phyloP scores from a whole-genome alignment of 768 basidiomycete species.

The Cantharellus anzutake region DNA sequence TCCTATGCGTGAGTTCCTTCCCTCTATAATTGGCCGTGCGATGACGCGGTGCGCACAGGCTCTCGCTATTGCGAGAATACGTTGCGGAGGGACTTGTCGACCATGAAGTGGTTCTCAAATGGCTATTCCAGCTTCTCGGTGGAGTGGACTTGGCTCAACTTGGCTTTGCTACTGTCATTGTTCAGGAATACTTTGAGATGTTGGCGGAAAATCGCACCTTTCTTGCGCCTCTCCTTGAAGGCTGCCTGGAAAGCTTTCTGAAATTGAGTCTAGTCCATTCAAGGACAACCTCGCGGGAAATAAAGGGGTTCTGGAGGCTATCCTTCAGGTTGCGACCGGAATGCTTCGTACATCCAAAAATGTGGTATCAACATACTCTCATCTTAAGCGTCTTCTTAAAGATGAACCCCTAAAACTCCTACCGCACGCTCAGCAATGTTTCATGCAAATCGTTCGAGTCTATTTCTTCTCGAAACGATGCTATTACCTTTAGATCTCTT shows the following conservation, averaged over 20 bases:
- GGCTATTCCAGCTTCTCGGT: constrained; percentile 64
- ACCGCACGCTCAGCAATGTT: no score
- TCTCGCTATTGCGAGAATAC: constrained; percentile 53
- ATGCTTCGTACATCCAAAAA: constrained; percentile 50
- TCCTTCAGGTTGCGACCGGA: constrained; percentile 54
- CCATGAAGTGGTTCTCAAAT: constrained; percentile 51
- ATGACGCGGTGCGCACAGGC: constrained; percentile 21
- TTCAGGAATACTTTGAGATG: constrained; percentile 61
- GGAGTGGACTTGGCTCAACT: constrained; percentile 66
- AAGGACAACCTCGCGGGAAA: constrained; percentile 37
- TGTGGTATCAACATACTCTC: constrained; percentile 37
- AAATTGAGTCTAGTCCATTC: constrained; percentile 37
- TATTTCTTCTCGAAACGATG: constrained; percentile 60
- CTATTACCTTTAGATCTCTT: constrained; percentile 51
- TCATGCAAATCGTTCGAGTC: constrained; percentile 50
- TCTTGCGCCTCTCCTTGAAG: constrained; percentile 49
- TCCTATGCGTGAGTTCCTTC: constrained; percentile 40
- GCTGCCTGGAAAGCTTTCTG: constrained; percentile 42
- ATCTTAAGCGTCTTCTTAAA: constrained; percentile 31
- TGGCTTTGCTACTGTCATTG: constrained; percentile 54
- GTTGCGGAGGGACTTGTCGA: constrained; percentile 70
- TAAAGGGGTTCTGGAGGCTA: constrained; percentile 34
- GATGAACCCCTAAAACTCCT: constrained; percentile 20
- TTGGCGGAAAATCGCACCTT: constrained; percentile 49
- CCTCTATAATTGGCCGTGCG: neutral